phyloP scores from a whole-genome alignment of 2,329 filamentous ascomycete species.

The Aureobasidium sp. region DNA sequence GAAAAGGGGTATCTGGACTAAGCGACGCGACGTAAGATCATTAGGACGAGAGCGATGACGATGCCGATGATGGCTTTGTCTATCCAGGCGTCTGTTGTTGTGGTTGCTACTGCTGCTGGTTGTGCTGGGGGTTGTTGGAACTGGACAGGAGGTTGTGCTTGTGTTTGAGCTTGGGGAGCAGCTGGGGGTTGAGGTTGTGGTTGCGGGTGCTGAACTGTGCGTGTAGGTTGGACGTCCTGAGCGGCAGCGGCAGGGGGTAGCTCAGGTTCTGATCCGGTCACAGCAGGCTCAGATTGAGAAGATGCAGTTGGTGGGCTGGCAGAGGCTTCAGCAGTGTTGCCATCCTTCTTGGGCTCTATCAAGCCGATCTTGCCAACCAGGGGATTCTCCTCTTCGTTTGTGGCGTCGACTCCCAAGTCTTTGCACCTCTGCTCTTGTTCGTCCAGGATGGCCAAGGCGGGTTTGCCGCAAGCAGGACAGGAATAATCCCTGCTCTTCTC shows the following conservation, averaged over 20 bases:
- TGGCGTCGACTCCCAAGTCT: conserved; percentile 35
- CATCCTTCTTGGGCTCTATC: conserved; percentile 66
- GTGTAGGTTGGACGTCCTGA: conserved; percentile 14
- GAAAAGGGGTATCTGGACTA: not conserved
- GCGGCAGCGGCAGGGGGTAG: conserved; percentile 1
- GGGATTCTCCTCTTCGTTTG: conserved; percentile 36
- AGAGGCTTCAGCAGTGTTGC: conserved; percentile 36
- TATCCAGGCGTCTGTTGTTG: conserved; percentile 50
- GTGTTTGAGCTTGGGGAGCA: conserved; percentile 3
- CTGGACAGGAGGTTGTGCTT: not conserved
- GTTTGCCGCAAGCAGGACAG: conserved; percentile 61
- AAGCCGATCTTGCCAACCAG: conserved; percentile 43
- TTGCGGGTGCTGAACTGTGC: conserved; percentile 17
- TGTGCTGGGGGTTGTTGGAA: not conserved
- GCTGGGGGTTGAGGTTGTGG: conserved; percentile 20
- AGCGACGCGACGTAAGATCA: conserved; percentile 44
- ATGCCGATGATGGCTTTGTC: conserved; percentile 72
- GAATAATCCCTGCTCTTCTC: conserved; percentile 54
- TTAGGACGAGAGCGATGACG: conserved; percentile 57
- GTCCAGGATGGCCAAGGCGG: conserved; percentile 63
- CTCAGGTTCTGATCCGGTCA: not conserved
- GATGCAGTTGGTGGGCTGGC: conserved; percentile 18
- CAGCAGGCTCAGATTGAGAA: not conserved
- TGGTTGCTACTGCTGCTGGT: not conserved
- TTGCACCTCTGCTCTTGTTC: conserved; percentile 55